These are phyloP conservation scores for Leccinellum albellum DNA, from an alignment of 768 basidiomycete species.

Conservation along the genomic window DNA sequence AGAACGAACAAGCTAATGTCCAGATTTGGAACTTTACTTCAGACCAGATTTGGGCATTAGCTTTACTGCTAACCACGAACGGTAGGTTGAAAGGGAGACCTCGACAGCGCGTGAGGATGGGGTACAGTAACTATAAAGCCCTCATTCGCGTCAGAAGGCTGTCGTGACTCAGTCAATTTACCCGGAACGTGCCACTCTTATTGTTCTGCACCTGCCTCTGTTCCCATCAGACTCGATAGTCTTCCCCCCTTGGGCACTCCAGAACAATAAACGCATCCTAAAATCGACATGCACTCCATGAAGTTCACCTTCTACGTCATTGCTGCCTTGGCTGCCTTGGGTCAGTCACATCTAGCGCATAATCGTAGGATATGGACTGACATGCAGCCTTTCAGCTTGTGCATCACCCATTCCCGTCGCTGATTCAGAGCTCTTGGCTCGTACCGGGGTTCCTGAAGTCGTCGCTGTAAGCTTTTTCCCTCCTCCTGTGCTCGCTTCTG, in stretches of 20 bases:
- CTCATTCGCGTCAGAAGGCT: neutral
- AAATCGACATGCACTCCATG: slow-evolving; percentile 25
- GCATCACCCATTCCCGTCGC: slow-evolving; percentile 27
- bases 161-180: slow-evolving; percentile 15
- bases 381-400: slow-evolving; percentile 10
- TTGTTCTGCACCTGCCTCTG: slow-evolving; percentile 25
- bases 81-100: slow-evolving; percentile 26
- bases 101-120: neutral
- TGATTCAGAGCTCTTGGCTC: slow-evolving; percentile 3
- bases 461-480: slow-evolving; percentile 11
- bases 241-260: neutral
- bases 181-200: slow-evolving; percentile 24
- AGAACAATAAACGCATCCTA: slow-evolving; percentile 29
- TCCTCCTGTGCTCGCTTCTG: neutral
- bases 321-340: slow-evolving; percentile 21
- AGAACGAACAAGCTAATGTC: slow-evolving; percentile 25
- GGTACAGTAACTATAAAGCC: slow-evolving; percentile 26
- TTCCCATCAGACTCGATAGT: neutral
- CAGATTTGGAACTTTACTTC: slow-evolving; percentile 20
- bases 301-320: slow-evolving; percentile 31
- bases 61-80: slow-evolving; percentile 17
- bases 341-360: slow-evolving; percentile 12
- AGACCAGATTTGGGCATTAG: slow-evolving; percentile 17
- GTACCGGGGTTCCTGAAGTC: slow-evolving; percentile 2
- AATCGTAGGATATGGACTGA: neutral